phyloP scores from a whole-genome alignment of 495 filamentous ascomycete genomes.

The Sphaerosporella brunnea region DNA sequence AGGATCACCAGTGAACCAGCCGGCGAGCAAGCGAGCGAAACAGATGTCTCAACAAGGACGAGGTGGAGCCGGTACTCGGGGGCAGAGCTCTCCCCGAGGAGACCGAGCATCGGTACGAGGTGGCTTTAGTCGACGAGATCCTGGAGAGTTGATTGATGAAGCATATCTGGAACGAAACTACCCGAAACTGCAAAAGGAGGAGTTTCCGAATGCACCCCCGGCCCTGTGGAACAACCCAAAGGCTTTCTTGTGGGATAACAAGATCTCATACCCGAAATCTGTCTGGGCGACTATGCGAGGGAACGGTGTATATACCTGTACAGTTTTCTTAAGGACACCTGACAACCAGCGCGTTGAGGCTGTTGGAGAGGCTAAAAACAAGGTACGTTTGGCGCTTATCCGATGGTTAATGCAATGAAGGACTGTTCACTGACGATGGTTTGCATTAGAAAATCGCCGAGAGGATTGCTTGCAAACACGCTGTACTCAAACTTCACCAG shows the following conservation, averaged over 20 bases:
- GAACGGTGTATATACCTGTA: slow-evolving; percentile 15
- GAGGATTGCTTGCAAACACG: slow-evolving; percentile 25
- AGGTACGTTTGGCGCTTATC: slow-evolving; percentile 24
- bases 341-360: slow-evolving; percentile 20
- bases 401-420: no score
- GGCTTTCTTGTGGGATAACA: slow-evolving; percentile 19
- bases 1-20: not conserved
- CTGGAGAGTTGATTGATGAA: slow-evolving; percentile 19
- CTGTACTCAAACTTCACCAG: slow-evolving; percentile 26
- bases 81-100: no score
- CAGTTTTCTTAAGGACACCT: slow-evolving; percentile 21
- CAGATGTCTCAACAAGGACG: not conserved
- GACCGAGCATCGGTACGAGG: no score
- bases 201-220: slow-evolving; percentile 17
- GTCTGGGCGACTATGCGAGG: no score
- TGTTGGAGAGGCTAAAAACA: slow-evolving; percentile 24
- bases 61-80: no score
- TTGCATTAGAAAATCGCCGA: slow-evolving; percentile 27
- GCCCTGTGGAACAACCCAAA: slow-evolving; percentile 25
- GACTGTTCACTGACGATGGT: not conserved
- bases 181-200: slow-evolving; percentile 9
- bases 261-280: no score
- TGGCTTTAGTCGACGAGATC: no score
- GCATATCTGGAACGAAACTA: slow-evolving; percentile 15
- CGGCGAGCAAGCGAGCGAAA: slow-evolving; percentile 2